Conservation (phyloP, 208 protist genomes). For the Trichomonas gallinae region DNA sequence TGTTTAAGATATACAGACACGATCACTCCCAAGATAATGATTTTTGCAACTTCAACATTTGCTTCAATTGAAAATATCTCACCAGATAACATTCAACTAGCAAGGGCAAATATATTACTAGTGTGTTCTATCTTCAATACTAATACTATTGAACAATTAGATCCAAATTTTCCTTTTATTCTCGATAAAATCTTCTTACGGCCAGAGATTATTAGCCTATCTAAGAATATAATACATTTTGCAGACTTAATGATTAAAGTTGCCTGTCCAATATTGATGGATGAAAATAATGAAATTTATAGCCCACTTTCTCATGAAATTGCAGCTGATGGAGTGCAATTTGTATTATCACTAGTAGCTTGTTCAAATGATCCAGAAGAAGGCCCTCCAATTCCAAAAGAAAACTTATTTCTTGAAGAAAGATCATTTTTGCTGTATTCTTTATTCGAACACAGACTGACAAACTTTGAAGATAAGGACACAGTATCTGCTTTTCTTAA, state of each 20-base stretch:
- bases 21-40: not conserved
- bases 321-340: not conserved
- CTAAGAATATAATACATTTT: not conserved
- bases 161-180: not conserved
- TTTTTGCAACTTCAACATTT: not conserved
- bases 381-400: too few species aligned
- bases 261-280: not conserved
- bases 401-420: not conserved
- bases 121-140: not conserved
- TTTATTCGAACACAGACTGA: not conserved
- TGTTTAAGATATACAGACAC: not conserved
- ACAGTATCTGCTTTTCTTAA: not conserved
- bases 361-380: not conserved
- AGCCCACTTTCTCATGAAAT: not conserved
- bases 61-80: not conserved
- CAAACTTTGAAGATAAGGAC: not conserved
- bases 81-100: not conserved
- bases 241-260: not conserved
- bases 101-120: not conserved
- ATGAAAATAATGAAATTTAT: not conserved
- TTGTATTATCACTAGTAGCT: not conserved
- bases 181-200: not conserved
- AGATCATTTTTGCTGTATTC: not conserved
- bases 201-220: not conserved
- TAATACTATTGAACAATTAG: not conserved